Percentiles rank a stretch among this genome's conserved stretches.
Conservation (phyloP, 352 stramenopile species). For the Phytophthora constricta region DNA sequence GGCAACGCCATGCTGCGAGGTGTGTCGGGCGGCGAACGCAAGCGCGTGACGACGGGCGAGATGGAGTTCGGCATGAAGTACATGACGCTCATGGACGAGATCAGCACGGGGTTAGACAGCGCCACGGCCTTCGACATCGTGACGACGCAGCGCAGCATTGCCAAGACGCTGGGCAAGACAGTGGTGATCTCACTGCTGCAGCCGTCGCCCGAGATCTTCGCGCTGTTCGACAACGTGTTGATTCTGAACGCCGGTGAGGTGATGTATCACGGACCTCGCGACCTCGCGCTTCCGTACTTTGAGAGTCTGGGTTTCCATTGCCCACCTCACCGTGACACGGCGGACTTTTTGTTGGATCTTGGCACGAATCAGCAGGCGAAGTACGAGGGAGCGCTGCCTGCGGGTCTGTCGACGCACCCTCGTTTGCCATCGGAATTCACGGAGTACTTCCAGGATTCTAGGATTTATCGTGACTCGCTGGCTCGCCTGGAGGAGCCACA, state of each 20-base stretch:
- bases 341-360: constrained; percentile 57
- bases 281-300: constrained; percentile 48
- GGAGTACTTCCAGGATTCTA: constrained; percentile 45
- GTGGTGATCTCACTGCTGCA: constrained; percentile 87
- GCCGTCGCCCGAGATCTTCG: constrained; percentile 92
- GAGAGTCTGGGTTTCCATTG: constrained; percentile 48
- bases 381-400: constrained; percentile 29
- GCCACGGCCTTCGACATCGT: constrained; percentile 70
- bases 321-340: constrained; percentile 41
- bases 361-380: constrained; percentile 48
- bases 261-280: constrained; percentile 68
- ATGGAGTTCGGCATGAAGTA: constrained; percentile 89
- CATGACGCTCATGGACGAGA: constrained; percentile 82
- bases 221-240: constrained; percentile 94
- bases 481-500: constrained; percentile 64
- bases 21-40: constrained; percentile 83
- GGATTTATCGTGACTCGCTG: constrained; percentile 48
- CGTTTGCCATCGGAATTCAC: constrained; percentile 46
- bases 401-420: neutral
- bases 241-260: constrained; percentile 89
- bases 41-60: constrained; percentile 89
- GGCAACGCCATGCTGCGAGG: constrained; percentile 54
- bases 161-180: constrained; percentile 53
- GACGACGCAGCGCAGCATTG: constrained; percentile 49
- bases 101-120: constrained; percentile 64